Evolutionary conservation across 2,329 filamentous ascomycete species (phyloP), one percentile per base, ranked within the genome.

Genomic region (Chalaropsis ovoidea): DNA sequence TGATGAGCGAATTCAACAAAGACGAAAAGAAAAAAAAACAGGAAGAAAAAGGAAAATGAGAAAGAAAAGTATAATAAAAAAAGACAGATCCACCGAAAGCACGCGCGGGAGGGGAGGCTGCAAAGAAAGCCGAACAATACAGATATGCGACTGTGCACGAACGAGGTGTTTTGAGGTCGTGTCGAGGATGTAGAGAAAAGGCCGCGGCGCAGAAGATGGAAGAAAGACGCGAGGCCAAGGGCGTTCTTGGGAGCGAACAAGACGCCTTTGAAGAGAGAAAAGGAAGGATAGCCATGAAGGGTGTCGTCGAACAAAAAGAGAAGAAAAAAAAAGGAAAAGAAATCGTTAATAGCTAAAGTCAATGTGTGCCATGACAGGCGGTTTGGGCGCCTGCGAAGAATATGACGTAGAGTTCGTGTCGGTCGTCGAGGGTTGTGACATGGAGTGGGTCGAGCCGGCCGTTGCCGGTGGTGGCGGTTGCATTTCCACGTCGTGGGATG

Each of bases 341-440:
- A 68, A 61, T 61, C 49, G 68, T 81, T 76, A 86, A 70, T 86
- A 85, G 73, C 79, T 84, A 69, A 86, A 82, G 74, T 86, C 82
- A 70, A 86, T 81, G 72, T 82, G 79, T 67, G 81, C 82, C 75
- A 86, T 76, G 77, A 81, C 77, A 70, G 82, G 70, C 22, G 71
- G 70, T 68, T 79, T 75, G 77, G 79, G 75, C 77, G 84, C 80
- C 70, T 80, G 78, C 69, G 80, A 78, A 31, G 76, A 72, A 47
- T 72, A 69, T 69, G 74, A 72, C 62, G 73, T 61, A 11, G 54
- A 61, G 27, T 61, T 61, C 39, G 54, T 61, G 22, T 61, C 63
- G 27, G 54, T 65, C 24, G 58, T 62, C 31, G 24, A 64, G 15
- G 63, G 45, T 35, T 61, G 58, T 19, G 63, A 65, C 43, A 61